A percentile compares a stretch with the other conserved stretches of the same genome.
Conservation (phyloP, 2,329 filamentous ascomycete genomes). For the Fusarium fracticaudum region DNA sequence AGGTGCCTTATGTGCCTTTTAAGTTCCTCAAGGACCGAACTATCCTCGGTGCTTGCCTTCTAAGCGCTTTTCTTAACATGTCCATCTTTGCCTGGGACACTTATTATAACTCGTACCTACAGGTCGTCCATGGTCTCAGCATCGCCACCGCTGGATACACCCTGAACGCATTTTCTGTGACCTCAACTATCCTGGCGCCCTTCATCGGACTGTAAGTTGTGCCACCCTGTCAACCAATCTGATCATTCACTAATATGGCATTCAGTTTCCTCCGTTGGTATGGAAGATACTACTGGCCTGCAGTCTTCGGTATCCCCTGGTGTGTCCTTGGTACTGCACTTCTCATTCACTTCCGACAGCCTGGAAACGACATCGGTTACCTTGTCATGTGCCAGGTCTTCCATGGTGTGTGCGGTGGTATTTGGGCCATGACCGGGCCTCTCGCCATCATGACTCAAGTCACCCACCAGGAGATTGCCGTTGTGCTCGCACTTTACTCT, state of each 20-base stretch:
- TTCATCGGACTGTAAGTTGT: conserved; percentile 52
- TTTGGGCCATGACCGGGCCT: conserved; percentile 54
- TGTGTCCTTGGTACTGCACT: conserved; percentile 63
- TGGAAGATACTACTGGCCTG: conserved; percentile 62
- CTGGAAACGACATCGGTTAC: conserved; percentile 53
- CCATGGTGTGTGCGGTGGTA: conserved; percentile 60
- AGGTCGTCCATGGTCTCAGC: conserved; percentile 59
- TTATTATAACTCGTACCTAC: conserved; percentile 61
- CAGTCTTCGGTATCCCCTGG: conserved; percentile 59
- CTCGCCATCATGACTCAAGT: conserved; percentile 45
- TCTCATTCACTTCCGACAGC: conserved; percentile 44
- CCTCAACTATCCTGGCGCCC: conserved; percentile 57
- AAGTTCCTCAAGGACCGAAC: conserved; percentile 59
- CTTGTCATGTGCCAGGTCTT: conserved; percentile 63
- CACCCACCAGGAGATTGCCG: conserved; percentile 46
- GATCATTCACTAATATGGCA: not conserved
- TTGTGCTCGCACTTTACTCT: conserved; percentile 44
- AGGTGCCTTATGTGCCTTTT: conserved; percentile 56
- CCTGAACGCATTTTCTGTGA: conserved; percentile 57
- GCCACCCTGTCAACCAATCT: too few relatives aligned
- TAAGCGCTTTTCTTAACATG: conserved; percentile 52
- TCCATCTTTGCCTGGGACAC: conserved; percentile 54
- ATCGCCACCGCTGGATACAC: conserved; percentile 60
- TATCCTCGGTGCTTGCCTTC: conserved; percentile 57
- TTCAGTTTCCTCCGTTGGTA: conserved; percentile 56